Evolutionary conservation across 2,329 filamentous ascomycete species (phyloP).

Genomic region (Aspergillus floridensis): DNA sequence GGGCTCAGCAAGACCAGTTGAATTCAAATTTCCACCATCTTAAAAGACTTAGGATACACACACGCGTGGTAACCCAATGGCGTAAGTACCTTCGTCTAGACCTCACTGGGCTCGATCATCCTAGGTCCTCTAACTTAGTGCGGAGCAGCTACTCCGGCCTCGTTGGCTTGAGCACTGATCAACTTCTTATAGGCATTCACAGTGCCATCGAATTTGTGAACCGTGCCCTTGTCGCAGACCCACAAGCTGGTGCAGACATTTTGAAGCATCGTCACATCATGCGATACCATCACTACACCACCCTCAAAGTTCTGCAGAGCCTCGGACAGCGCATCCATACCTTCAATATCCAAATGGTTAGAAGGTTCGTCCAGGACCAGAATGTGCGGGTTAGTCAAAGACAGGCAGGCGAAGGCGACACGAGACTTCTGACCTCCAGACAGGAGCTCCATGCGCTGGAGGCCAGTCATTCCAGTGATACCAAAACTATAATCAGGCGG

Average conservation of each 20-base stretch:
- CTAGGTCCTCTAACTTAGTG: slow-evolving; percentile 26
- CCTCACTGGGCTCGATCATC: neutral
- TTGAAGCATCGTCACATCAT: slow-evolving; percentile 98
- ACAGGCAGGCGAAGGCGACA: slow-evolving; percentile 96
- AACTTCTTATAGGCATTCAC: slow-evolving; percentile 98
- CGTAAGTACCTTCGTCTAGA: neutral
- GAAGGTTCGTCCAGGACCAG: slow-evolving; percentile 97
- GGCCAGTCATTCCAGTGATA: slow-evolving; percentile 87
- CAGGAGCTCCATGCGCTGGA: slow-evolving; percentile 91
- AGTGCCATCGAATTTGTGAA: slow-evolving; percentile 93
- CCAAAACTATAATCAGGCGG: slow-evolving; percentile 48
- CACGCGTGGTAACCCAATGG: neutral
- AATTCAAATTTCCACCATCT: neutral
- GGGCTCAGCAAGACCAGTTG: neutral
- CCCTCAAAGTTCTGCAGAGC: slow-evolving; percentile 86
- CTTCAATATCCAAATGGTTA: slow-evolving; percentile 98
- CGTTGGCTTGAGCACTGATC: slow-evolving; percentile 84
- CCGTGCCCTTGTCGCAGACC: slow-evolving; percentile 92
- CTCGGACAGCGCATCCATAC: slow-evolving; percentile 90
- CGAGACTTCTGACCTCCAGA: slow-evolving; percentile 98
- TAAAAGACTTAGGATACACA: neutral
- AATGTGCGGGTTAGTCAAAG: slow-evolving; percentile 91
- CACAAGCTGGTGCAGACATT: slow-evolving; percentile 92
- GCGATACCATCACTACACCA: slow-evolving; percentile 95
- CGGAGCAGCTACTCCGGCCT: slow-evolving; percentile 68